Evolutionary conservation across 2,329 filamentous ascomycete species (phyloP).

Genomic region (Fusarium acutatum): DNA sequence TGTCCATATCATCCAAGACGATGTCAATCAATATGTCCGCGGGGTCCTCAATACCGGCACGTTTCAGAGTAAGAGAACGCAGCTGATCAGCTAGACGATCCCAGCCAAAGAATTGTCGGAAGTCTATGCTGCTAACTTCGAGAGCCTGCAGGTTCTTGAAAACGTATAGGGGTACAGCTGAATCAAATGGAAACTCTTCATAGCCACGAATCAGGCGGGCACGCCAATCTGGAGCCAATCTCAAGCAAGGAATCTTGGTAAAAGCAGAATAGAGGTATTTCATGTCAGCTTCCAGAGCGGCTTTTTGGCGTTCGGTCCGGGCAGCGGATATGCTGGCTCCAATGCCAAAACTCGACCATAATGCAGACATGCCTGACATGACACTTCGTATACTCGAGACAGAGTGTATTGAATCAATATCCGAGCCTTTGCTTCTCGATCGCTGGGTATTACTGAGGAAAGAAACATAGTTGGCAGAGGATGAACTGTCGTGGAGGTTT

Average conservation of each 20-base stretch:
- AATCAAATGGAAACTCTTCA: constrained; percentile 98
- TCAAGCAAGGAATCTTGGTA: constrained; percentile 94
- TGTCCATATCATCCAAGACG: constrained; percentile 96
- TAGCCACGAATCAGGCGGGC: constrained; percentile 90
- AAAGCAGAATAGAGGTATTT: constrained; percentile 98
- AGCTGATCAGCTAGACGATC: constrained; percentile 92
- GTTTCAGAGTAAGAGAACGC: constrained; percentile 86
- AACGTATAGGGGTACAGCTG: constrained; percentile 91
- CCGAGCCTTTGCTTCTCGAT: constrained; percentile 79
- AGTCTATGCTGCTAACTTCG: constrained; percentile 95
- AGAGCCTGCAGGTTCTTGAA: constrained; percentile 97
- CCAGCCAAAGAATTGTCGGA: constrained; percentile 97
- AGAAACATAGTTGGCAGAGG: constrained; percentile 92
- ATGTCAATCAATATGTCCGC: constrained; percentile 91
- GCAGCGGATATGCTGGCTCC: constrained; percentile 80
- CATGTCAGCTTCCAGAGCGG: constrained; percentile 82
- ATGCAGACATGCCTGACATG: constrained; percentile 93
- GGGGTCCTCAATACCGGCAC: constrained; percentile 87
- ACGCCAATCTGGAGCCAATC: constrained; percentile 90
- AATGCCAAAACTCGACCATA: constrained; percentile 90
- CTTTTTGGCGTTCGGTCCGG: constrained; percentile 89
- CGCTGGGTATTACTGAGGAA: constrained; percentile 84
- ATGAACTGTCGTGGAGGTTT: constrained; percentile 88
- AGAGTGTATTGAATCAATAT: constrained; percentile 91
- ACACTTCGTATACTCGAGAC: constrained; percentile 97